Percentiles rank a stretch among this genome's conserved stretches.
Evolutionary conservation across 805 yeast genomes (phyloP).

Genomic region (Starmerella powellii): DNA sequence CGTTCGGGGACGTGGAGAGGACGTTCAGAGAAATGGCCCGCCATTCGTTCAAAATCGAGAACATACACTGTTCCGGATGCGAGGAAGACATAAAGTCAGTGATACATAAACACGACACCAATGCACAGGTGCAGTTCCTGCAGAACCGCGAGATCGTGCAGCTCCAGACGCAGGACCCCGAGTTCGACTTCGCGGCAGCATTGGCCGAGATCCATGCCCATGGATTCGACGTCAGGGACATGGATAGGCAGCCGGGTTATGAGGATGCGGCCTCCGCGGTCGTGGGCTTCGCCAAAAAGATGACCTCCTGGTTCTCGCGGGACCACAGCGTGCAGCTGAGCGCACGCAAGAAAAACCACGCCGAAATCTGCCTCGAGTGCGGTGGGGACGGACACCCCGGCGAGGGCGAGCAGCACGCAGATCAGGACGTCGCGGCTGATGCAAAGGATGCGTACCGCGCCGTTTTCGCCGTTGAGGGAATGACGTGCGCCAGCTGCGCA

Average conservation of each 20-base stretch:
- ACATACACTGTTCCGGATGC: slow-evolving; percentile 48
- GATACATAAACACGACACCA: slow-evolving; percentile 24
- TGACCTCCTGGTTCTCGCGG: background rate
- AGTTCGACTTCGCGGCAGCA: slow-evolving; percentile 14
- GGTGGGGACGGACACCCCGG: background rate
- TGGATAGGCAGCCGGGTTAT: slow-evolving; percentile 10
- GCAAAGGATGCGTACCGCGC: slow-evolving; percentile 33
- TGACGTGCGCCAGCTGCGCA: slow-evolving; percentile 58
- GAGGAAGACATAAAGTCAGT: slow-evolving; percentile 30
- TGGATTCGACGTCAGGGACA: slow-evolving; percentile 24
- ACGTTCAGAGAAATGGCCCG: slow-evolving; percentile 4
- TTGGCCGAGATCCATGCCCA: slow-evolving; percentile 17
- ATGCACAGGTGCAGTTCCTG: slow-evolving; percentile 20
- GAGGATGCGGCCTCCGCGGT: too few species aligned
- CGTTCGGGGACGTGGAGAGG: too few species aligned
- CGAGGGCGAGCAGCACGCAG: background rate
- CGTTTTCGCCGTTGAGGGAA: slow-evolving; percentile 46
- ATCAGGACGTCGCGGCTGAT: background rate
- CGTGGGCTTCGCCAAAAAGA: background rate
- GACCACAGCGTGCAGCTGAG: background rate
- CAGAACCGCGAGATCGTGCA: slow-evolving; percentile 25
- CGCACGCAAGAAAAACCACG: slow-evolving; percentile 14
- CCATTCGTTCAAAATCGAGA: slow-evolving; percentile 29
- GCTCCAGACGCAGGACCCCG: slow-evolving; percentile 15
- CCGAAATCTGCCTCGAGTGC: slow-evolving; percentile 19